Percentiles rank a stretch among this genome's conserved stretches.
Conservation (phyloP, 75 land plant genomes). For the Ceratopteris richardii region DNA sequence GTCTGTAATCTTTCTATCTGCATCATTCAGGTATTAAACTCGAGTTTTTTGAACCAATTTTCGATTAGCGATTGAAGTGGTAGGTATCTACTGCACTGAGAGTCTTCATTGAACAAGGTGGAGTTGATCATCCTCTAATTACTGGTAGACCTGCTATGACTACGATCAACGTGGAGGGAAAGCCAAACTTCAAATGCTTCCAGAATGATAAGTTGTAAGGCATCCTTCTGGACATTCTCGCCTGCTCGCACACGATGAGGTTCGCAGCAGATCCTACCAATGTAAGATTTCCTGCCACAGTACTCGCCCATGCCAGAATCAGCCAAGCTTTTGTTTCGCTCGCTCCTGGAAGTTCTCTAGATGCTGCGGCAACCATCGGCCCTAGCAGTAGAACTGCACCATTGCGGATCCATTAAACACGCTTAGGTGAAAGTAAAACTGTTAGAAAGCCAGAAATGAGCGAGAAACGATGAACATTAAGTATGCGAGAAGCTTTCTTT, state of each 20-base stretch:
- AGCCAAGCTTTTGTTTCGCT: slow-evolving; percentile 72
- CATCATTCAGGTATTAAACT: too few species aligned
- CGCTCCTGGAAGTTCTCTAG: slow-evolving; percentile 39
- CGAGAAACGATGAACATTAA: background rate
- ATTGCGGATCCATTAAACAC: slow-evolving; percentile 3
- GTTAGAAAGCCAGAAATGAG: background rate
- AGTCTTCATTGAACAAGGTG: too few species aligned
- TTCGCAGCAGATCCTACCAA: slow-evolving; percentile 88
- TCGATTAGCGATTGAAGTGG: too few species aligned
- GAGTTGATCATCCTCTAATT: slow-evolving; percentile 41
- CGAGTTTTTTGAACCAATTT: too few species aligned
- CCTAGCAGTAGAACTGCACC: slow-evolving; percentile 67
- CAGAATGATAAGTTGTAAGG: slow-evolving; percentile 57
- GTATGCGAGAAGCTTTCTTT: too few species aligned
- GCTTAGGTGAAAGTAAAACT: background rate
- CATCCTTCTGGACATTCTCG: slow-evolving; percentile 24
- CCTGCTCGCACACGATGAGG: slow-evolving; percentile 84
- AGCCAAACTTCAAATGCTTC: slow-evolving; percentile 70
- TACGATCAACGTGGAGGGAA: slow-evolving; percentile 69
- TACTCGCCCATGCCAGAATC: slow-evolving; percentile 85
- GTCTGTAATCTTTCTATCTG: too few species aligned
- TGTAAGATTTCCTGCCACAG: slow-evolving; percentile 86
- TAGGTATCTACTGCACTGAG: too few species aligned
- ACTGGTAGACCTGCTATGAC: slow-evolving; percentile 57
- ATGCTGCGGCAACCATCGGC: slow-evolving; percentile 64